Evolutionary conservation across 1,139 yeast species (phyloP).

Genomic region (Yamadazyma blattariae): DNA sequence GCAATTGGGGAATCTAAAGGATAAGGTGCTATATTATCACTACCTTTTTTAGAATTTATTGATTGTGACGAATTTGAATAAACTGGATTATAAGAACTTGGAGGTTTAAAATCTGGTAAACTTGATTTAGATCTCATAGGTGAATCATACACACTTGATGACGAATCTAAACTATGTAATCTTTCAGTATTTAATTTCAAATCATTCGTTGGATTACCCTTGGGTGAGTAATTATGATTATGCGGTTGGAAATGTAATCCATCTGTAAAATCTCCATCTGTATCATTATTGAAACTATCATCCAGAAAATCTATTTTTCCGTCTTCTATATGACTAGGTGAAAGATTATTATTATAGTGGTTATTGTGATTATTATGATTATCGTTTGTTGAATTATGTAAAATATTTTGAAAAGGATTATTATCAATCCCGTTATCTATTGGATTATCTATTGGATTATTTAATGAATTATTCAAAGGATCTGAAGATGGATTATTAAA

Average conservation of each 20-base stretch:
- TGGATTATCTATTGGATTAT: not conserved
- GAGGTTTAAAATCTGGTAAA: constrained; percentile 2
- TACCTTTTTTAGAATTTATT: not conserved
- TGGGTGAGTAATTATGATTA: too few species aligned
- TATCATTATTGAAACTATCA: too few species aligned
- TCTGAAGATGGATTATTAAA: not conserved
- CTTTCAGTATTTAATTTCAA: not conserved
- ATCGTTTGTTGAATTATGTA: too few species aligned
- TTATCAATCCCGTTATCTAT: not conserved
- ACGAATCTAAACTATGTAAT: constrained; percentile 1
- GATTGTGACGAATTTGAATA: constrained; percentile 12
- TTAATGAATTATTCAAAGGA: not conserved
- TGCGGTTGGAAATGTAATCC: too few species aligned
- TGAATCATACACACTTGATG: constrained; percentile 6
- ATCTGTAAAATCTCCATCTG: too few species aligned
- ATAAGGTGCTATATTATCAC: constrained; percentile 13
- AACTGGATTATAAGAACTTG: constrained; percentile 9
- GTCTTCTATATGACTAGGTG: not conserved
- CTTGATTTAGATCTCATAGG: constrained; percentile 5
- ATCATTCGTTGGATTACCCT: not conserved
- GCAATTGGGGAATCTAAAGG: constrained; percentile 19
- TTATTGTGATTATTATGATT: too few species aligned
- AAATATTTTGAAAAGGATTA: not conserved
- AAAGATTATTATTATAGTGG: too few species aligned
- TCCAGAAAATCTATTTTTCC: too few species aligned